phyloP scores from a whole-genome alignment of 179 eudicot genomes.

The Spinacia oleracea region DNA sequence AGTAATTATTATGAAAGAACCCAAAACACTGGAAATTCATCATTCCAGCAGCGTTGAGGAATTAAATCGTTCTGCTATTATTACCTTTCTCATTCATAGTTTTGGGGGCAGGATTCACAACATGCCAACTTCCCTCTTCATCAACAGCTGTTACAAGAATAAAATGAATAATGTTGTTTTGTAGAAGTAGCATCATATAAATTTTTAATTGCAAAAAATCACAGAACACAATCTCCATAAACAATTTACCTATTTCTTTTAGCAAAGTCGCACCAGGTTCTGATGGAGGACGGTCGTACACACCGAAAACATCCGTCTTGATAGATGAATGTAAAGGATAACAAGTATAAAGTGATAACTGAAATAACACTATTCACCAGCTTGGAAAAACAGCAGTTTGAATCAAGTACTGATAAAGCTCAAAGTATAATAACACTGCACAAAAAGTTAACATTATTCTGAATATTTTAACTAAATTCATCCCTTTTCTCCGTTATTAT shows the following conservation, averaged over 20 bases:
- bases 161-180: constrained; percentile 7
- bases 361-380: not conserved
- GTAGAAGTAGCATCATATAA: not conserved
- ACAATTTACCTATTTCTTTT: constrained; percentile 75
- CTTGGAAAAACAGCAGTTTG: not conserved
- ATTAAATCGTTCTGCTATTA: not conserved
- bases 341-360: constrained; percentile 8
- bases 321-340: constrained; percentile 43
- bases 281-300: constrained; percentile 92
- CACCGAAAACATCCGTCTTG: constrained; percentile 95
- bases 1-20: not conserved
- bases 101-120: constrained; percentile 60
- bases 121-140: constrained; percentile 87
- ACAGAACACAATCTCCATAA: not conserved
- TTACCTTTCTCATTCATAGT: constrained; percentile 59
- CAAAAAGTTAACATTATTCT: no score
- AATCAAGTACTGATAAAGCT: not conserved
- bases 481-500: not conserved
- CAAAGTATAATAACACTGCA: not conserved
- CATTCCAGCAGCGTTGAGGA: not conserved
- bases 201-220: not conserved
- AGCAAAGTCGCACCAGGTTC: constrained; percentile 81
- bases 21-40: not conserved
- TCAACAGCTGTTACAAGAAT: constrained; percentile 63
- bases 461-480: no score